phyloP scores from a whole-genome alignment of 1,284 basidiomycete species.

The Apiotrichum porosum region DNA sequence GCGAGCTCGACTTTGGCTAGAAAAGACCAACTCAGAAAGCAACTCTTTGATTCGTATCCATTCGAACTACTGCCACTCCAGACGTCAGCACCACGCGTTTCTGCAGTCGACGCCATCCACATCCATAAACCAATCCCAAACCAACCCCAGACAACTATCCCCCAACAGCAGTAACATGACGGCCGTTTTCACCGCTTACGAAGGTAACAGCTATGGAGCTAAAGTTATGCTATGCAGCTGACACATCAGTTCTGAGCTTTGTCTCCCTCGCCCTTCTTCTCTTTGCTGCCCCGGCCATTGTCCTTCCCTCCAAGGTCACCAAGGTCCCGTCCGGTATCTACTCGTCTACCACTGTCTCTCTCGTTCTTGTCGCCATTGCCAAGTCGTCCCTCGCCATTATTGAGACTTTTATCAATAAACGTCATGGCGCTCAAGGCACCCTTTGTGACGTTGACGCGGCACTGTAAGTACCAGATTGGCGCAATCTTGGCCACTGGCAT shows the following conservation, averaged over 20 bases:
- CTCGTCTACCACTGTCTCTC: not conserved
- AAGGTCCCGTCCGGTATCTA: not conserved
- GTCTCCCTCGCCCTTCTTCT: not conserved
- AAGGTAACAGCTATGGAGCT: too few relatives aligned
- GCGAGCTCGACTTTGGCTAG: too few relatives aligned
- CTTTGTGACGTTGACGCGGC: not conserved
- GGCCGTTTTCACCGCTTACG: not conserved
- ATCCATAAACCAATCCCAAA: too few relatives aligned
- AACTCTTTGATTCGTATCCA: too few relatives aligned
- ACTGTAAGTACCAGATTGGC: not conserved
- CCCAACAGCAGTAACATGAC: too few relatives aligned
- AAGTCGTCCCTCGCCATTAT: not conserved
- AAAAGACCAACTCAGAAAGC: too few relatives aligned
- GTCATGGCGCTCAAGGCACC: not conserved
- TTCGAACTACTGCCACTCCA: too few relatives aligned
- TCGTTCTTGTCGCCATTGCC: not conserved
- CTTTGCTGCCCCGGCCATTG: not conserved
- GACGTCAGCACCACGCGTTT: too few relatives aligned
- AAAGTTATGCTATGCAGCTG: too few relatives aligned
- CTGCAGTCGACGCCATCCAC: too few relatives aligned
- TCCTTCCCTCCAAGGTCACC: not conserved
- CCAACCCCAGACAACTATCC: too few relatives aligned
- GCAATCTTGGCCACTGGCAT: too few relatives aligned
- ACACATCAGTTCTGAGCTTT: not conserved
- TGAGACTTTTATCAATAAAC: not conserved